These are phyloP conservation scores for Nitzschia sp. DNA, from an alignment of 108 stramenopile genomes.

Conservation along the genomic window DNA sequence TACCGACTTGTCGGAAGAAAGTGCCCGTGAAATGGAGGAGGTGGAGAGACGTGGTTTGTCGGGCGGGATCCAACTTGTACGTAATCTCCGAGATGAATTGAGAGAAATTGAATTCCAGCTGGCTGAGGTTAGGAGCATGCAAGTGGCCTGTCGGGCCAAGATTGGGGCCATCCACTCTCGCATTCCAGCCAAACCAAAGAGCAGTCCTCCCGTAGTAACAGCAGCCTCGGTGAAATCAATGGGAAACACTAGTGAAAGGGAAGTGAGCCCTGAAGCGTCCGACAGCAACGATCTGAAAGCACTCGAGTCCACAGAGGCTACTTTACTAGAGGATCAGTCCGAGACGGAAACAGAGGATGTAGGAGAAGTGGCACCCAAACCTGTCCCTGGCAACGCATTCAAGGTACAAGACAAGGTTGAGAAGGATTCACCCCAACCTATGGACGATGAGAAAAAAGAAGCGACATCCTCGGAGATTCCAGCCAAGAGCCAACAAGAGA, in stretches of 20 bases:
- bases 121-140: slow-evolving; percentile 44
- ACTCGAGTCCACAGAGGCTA: neutral
- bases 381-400: neutral
- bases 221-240: neutral
- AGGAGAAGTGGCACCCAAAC: neutral
- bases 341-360: neutral
- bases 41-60: slow-evolving; percentile 67
- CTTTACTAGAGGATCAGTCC: neutral
- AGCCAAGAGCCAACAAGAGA: neutral
- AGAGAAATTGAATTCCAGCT: slow-evolving; percentile 64
- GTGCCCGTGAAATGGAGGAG: slow-evolving; percentile 48
- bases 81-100: slow-evolving; percentile 59
- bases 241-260: neutral
- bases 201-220: neutral
- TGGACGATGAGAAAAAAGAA: neutral
- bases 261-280: neutral
- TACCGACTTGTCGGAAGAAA: slow-evolving; percentile 74
- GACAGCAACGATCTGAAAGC: neutral
- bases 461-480: neutral
- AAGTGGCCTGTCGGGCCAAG: slow-evolving; percentile 57
- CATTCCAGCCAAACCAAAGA: neutral
- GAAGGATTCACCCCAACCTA: neutral
- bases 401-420: neutral
- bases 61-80: slow-evolving; percentile 65
- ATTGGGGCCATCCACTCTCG: slow-evolving; percentile 52